Percentiles rank a stretch among this genome's conserved stretches.
phyloP scores from a whole-genome alignment of 148 eudicot genomes.

The Arctostaphylos glauca region DNA sequence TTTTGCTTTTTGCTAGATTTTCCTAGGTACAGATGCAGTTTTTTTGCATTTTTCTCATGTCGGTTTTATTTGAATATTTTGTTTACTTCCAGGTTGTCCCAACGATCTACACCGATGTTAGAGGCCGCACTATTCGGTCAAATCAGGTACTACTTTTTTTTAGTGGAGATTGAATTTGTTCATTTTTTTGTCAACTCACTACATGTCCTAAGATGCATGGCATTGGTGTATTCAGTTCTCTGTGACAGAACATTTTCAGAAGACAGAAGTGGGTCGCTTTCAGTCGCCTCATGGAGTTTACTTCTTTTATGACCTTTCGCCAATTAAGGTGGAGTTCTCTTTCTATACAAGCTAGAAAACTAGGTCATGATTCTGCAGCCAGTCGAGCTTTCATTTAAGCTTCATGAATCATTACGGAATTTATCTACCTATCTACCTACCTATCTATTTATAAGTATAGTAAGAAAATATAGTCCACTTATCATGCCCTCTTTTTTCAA shows the following conservation, averaged over 20 bases:
- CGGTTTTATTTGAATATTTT: neutral
- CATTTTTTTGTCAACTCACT: neutral
- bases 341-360: conserved; percentile 9
- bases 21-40: conserved; percentile 1
- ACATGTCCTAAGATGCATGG: neutral
- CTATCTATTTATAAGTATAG: no score
- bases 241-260: conserved; percentile 78
- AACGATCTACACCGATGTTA: conserved; percentile 60
- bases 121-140: conserved; percentile 54
- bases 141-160: conserved; percentile 67
- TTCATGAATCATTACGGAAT: neutral
- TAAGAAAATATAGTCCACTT: no score
- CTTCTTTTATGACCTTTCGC: conserved; percentile 91
- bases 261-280: conserved; percentile 50
- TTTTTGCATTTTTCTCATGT: neutral
- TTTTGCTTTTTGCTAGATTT: neutral
- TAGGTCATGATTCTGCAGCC: neutral
- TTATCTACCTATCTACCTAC: no score
- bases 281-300: conserved; percentile 71
- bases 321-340: conserved; percentile 60
- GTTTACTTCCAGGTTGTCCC: conserved; percentile 70
- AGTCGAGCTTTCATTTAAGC: neutral
- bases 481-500: no score
- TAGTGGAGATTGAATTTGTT: conserved; percentile 16
- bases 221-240: conserved; percentile 56